phyloP scores from a whole-genome alignment of 140 eudicot genomes.

The Oenanthe javanica region DNA sequence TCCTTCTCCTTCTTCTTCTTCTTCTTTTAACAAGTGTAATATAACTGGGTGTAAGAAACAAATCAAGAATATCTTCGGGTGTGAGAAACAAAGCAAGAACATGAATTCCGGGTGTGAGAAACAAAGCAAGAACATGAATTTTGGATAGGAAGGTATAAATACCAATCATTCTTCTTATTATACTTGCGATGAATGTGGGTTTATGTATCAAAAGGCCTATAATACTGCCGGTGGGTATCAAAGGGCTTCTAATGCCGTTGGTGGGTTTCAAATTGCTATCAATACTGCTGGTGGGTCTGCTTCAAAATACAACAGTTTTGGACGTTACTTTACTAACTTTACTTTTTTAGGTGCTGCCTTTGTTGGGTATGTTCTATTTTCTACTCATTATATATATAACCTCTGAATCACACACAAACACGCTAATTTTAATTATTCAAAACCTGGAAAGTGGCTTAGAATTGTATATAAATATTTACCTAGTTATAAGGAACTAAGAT shows the following conservation, averaged over 20 bases:
- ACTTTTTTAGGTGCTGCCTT: neutral
- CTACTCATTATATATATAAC: neutral
- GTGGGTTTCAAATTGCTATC: neutral
- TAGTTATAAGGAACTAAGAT: neutral
- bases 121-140: neutral
- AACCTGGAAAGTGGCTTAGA: neutral
- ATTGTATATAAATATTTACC: neutral
- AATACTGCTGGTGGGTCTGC: neutral
- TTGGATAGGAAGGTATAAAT: too few relatives aligned
- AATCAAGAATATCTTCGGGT: too few relatives aligned
- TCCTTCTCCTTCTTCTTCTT: neutral
- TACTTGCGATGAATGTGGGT: neutral
- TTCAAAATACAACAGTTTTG: neutral
- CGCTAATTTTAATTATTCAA: neutral
- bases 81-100: too few relatives aligned
- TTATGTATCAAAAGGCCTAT: neutral
- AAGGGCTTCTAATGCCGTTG: neutral
- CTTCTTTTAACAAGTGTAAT: neutral
- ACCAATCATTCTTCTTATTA: neutral
- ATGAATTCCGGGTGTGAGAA: neutral
- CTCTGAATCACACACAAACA: neutral
- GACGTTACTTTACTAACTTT: neutral
- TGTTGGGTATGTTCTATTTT: neutral
- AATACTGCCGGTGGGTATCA: neutral
- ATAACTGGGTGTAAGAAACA: neutral